Conservation (phyloP, 805 yeast genomes). For the Metschnikowia shivogae region DNA sequence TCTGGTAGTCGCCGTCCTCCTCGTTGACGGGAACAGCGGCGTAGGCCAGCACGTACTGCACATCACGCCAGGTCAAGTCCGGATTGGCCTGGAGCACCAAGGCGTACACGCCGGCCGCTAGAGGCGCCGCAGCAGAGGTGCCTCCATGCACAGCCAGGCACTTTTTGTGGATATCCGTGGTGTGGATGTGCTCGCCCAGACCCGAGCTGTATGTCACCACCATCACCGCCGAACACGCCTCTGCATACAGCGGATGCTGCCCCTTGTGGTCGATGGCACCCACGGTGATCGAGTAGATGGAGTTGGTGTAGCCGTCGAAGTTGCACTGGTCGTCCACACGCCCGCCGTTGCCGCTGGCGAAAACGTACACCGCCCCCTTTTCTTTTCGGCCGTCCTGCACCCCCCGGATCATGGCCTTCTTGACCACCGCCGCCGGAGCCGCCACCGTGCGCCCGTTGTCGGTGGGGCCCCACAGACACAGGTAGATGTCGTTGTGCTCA, state of each 20-base stretch:
- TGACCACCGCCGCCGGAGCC: conserved; percentile 75
- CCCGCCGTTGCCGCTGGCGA: conserved; percentile 96
- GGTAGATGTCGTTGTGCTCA: conserved; percentile 85
- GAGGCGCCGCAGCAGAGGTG: conserved; percentile 97
- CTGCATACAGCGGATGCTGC: conserved; percentile 83
- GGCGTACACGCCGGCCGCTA: conserved; percentile 94
- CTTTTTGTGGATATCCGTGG: conserved; percentile 68
- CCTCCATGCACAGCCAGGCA: conserved; percentile 88
- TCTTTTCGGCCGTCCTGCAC: conserved; percentile 73
- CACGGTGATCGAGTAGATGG: conserved; percentile 90
- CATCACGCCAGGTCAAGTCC: conserved; percentile 89
- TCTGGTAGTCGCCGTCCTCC: conserved; percentile 73
- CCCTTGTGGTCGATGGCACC: conserved; percentile 90
- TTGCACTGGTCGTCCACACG: conserved; percentile 82
- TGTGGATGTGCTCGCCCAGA: conserved; percentile 80
- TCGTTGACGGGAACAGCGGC: conserved; percentile 65
- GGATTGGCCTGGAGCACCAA: conserved; percentile 81
- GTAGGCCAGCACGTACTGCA: conserved; percentile 76
- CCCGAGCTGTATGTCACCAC: conserved; percentile 93
- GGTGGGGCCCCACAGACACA: conserved; percentile 98
- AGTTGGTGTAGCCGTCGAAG: conserved; percentile 95
- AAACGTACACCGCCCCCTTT: conserved; percentile 86
- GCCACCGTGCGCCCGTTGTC: conserved; percentile 88
- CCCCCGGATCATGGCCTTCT: conserved; percentile 81
- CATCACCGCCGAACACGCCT: conserved; percentile 91